Evolutionary conservation across 768 basidiomycete genomes (phyloP).

Genomic region (Leccinum uliginosum): DNA sequence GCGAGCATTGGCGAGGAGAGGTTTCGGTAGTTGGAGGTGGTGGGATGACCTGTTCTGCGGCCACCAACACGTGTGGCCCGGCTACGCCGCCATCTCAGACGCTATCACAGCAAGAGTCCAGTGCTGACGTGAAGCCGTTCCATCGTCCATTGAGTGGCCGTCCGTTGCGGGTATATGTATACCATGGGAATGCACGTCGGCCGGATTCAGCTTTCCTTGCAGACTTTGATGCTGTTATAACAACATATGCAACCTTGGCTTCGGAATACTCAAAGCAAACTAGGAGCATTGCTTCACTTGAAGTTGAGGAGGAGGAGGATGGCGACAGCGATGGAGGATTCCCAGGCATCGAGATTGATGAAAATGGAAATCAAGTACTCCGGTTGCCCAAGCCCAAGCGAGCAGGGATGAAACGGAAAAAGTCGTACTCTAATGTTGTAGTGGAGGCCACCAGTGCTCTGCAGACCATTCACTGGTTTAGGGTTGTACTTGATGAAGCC

Average conservation of each 20-base stretch:
- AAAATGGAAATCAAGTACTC: constrained; percentile 57
- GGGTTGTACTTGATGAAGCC: constrained; percentile 90
- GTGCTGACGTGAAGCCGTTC: constrained; percentile 24
- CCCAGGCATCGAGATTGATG: constrained; percentile 62
- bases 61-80: constrained; percentile 31
- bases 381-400: constrained; percentile 65
- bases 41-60: constrained; percentile 31
- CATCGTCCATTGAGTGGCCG: constrained; percentile 43
- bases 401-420: constrained; percentile 63
- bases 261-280: constrained; percentile 92
- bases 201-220: constrained; percentile 85
- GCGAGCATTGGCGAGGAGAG: constrained; percentile 92
- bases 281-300: constrained; percentile 52
- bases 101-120: constrained; percentile 25
- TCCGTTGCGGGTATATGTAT: constrained; percentile 83
- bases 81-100: constrained; percentile 36
- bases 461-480: constrained; percentile 95
- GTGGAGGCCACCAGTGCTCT: constrained; percentile 68
- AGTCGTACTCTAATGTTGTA: constrained; percentile 38
- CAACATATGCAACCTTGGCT: constrained; percentile 93
- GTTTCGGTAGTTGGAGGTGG: constrained; percentile 83
- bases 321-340: constrained; percentile 60
- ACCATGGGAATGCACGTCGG: constrained; percentile 87
- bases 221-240: constrained; percentile 96
- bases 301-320: constrained; percentile 66